Evolutionary conservation across 163 green algal genomes (phyloP), one percentile per base, ranked within the genome.

Genomic region (Chloromonas sp.): DNA sequence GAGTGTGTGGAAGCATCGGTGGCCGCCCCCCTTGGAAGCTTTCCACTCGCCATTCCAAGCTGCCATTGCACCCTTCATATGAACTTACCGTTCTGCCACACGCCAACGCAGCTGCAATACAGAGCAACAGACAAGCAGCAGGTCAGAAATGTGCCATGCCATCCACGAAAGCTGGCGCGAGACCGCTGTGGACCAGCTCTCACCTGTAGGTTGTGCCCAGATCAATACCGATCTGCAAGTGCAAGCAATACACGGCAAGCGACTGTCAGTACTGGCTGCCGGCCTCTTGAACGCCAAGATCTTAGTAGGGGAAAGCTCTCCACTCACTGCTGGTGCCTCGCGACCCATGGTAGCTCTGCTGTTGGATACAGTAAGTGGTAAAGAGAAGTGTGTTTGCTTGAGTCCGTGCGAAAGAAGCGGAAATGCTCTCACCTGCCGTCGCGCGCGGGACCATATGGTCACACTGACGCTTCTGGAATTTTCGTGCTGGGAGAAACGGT

Each of bases 21-120:
- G 36, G 36, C 36, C 36, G 36, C 36, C 36, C 36, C 36, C 36
- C 36, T 36, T 36, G 36, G 36, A 36, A 36, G 36, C 36, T 36
- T 36, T 36, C 36, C 36, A 36, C 36, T 36, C 36, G 36, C 36
- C 36, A 36, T 36, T 36, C 36, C 36, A 36, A 36, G 36, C 36
- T 36, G 60, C 1, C 14, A 1, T 58, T 36, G 36, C 36, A 36
- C 36, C 36, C 36, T 36, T 36, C 36, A 36, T 36, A 36, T 36
- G 36, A 36, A 87, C 77, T 57, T 14, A 85, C 60, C 93, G 71
- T 98, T 98, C 86, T 98, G 96, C 92, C 97, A 99, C 1, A 99
- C 97, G 77, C 96, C 97, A 61, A 98, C 95, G 83, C 90, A 93
- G 78, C 85, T 90, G 85, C 58, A 71, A 14, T 2, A 86, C 76